Evolutionary conservation across 306 rosid genomes (phyloP), one percentile per base, ranked within the genome.

Genomic region (Sphenostylis stenocarpa): DNA sequence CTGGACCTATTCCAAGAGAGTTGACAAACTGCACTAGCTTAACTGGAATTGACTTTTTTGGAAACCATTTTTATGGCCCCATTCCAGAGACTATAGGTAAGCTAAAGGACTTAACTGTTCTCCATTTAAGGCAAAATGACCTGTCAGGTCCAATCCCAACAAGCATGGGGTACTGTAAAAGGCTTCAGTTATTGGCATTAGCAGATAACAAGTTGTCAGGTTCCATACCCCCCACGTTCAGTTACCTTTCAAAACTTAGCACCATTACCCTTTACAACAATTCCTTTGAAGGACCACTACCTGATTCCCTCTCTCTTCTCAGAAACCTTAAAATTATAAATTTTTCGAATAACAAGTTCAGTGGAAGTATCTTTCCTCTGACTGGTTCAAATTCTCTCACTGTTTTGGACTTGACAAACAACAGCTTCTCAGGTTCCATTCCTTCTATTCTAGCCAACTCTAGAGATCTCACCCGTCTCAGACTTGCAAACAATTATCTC

Each of bases 121-220:
- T 92, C 78, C 97, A 92, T 1, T 86, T 92, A 45, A 88, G 97
- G 85, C 94, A 90, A 72, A 92, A 92, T 73, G 88, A 83, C 55
- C 83, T 92, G 48, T 83, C 87, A 56, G 97, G 97, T 67, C 91
- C 90, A 33, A 86, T 92, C 29, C 97, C 97, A 10, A 84, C 88
- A 58, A 92, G 96, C 79, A 58, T 92, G 85, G 97, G 96, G 1
- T 85, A 85, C 81, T 92, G 97, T 76, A 79, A 60, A 78, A 86
- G 81, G 69, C 94, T 90, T 58, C 85, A 85, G 84, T 39, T 87
- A 15, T 77, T 92, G 84, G 96, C 92, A 62, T 82, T 92, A 80
- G 97, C 97, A 11, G 97, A 92, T 82, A 92, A 92, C 89, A 82
- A 78, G 68, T 82, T 92, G 47, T 84, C 94, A 16, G 92, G 97